Evolutionary conservation across 768 basidiomycete species (phyloP), one percentile per base, ranked within the genome.

Genomic region (Cystobasidium ongulense): DNA sequence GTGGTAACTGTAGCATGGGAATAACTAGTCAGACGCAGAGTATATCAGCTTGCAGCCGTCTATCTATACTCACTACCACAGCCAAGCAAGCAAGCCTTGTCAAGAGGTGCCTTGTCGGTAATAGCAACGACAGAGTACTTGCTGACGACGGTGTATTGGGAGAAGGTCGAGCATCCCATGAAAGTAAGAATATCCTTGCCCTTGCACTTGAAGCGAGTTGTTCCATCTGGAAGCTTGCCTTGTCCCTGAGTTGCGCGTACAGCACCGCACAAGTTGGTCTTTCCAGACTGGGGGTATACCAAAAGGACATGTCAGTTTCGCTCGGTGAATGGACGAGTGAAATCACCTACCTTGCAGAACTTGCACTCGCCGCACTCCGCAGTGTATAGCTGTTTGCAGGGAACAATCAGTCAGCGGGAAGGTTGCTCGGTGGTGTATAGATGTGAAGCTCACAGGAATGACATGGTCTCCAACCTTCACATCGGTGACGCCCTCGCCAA

Each of bases 101-200:
- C 90, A 17, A 99, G 86, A 10, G 92, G 92, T 0, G 96, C 96
- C 74, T 86, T 83, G 74, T 86, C 85, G 83, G 88, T 88, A 74
- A 99, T 88, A 18, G 91, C 87, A 65, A 98, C 96, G 29, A 99
- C 90, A 23, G 94, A 98, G 54, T 93, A 93, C 76, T 99, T 93
- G 57, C 92, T 90, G 1, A 99, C 92, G 74, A 99, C 96, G 8
- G 96, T 79, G 84, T 98, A 99, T 81, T 98, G 94, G n/a, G 95
- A 96, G 84, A 99, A 99, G 1, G 96, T 95, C 36, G 95, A 98
- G 31, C 90, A 92, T 52, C 96, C 96, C 96, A 98, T 99, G 79
- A 99, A 99, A 81, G 98, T 95, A 80, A 88, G 85, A 77, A 99
- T 85, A 57, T 88, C 84, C 82, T 95, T 83, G 36, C 94, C 96